phyloP scores from a whole-genome alignment of 352 stramenopile genomes.

The Plasmopara halstedii region DNA sequence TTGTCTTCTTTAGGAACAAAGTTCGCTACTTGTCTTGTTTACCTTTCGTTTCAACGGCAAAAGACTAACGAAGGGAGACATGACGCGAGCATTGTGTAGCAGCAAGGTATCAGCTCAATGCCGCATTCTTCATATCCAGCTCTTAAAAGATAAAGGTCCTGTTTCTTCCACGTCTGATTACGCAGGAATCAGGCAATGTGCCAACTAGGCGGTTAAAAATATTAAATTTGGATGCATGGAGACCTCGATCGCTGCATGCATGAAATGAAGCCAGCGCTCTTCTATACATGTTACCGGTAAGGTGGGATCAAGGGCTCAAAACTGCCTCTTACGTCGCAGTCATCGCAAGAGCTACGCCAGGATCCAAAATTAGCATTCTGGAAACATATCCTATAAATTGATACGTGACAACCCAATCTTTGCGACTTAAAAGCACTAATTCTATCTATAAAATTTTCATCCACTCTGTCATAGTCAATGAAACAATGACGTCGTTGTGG shows the following conservation, averaged over 20 bases:
- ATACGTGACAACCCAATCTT: constrained; percentile 1
- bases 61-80: too few relatives aligned
- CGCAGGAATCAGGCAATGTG: not conserved
- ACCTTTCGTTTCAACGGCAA: too few relatives aligned
- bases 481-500: not conserved
- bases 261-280: not conserved
- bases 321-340: not conserved
- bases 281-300: not conserved
- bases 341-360: not conserved
- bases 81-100: too few relatives aligned
- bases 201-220: not conserved
- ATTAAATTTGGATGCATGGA: not conserved
- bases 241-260: not conserved
- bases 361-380: constrained; percentile 2
- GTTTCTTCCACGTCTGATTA: not conserved
- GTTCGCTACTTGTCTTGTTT: too few relatives aligned
- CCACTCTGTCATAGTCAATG: constrained; percentile 5
- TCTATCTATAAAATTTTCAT: not conserved
- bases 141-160: too few relatives aligned
- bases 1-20: too few relatives aligned
- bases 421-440: constrained; percentile 9
- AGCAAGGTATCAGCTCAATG: too few relatives aligned
- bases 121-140: too few relatives aligned
- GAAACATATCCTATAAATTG: not conserved
- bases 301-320: not conserved